Evolutionary conservation across 352 stramenopile species (phyloP), one percentile per base, ranked within the genome.

Genomic region (Sclerospora graminicola): DNA sequence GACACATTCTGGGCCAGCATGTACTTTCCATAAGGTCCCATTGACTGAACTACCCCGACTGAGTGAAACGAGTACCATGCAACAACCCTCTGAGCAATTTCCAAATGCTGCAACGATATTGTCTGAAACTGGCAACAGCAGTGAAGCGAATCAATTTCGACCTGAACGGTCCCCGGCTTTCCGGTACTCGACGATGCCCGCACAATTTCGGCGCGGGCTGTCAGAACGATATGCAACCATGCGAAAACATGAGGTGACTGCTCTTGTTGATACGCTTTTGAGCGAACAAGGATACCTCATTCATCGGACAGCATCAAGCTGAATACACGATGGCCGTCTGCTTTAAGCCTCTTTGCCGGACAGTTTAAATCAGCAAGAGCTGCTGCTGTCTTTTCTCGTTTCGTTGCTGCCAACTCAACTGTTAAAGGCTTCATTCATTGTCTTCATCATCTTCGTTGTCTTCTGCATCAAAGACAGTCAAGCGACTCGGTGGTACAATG

Each of bases 391-490:
- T 34, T 48, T 7, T 26, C 26, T 21, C 24, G 10, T 10, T 34
- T n/a, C n/a, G n/a, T n/a, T 45, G 14, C 35, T 52, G 52, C 58
- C 28, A 66, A 47, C 18, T 69, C 43, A 41, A 56, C 54, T 42
- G 1, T 53, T 44, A 6, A 55, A 48, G 2, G n/a, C 30, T 8
- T 47, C 30, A 4, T 72, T 54, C 51, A 4, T 15, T 16, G 13
- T 44, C 31, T 7, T 73, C 59, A 3, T 68, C 51, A 8, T 74
- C 62, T 13, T 69, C 56, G 11, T 50, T 57, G 16, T 88, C 73
- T 57, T 84, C 75, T 20, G 64, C 73, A 41, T 88, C 76, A 10
- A 77, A 65, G 20, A 88, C 49, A 20, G 48, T 51, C 34, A 88
- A 62, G 19, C 60, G 53, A 35, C 44, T 60, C 14, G 52, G 40